Base-by-base conservation (phyloP, 2,329 filamentous ascomycete species). In the Pseudopyricularia javanii region DNA sequence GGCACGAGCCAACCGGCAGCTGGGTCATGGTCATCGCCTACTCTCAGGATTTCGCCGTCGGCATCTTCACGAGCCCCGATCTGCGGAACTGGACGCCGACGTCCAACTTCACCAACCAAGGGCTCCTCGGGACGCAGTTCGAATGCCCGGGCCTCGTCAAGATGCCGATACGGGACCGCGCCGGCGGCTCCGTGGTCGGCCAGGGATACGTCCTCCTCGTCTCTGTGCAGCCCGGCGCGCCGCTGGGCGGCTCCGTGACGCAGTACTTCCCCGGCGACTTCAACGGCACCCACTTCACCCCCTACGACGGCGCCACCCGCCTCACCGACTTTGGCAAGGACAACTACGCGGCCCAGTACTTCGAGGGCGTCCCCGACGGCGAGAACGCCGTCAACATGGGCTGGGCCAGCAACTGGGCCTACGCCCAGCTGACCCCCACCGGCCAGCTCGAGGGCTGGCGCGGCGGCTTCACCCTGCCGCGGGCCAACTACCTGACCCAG, bases 81-180 rank as follows among this genome's bases (percentile, higher is more conserved):
- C 66, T 85, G 7, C 78, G 71, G 47, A 64, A 72, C 7, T 86
- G 82, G 82, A 76, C 70, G 34, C 70, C 72, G 40, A 72, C 70
- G 11, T 77, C 76, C 54, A 83, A 83, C 61, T 82, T 83, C 60
- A 73, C 75, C 3, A 65, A 72, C 54, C 64, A 72, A 47, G 76
- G 74, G 15, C 66, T 79, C 2, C 69, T 75, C 3, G 80, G 74
- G 5, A 59, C 73, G 1, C 77, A 82, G 59, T 83, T 80, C 59
- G 82, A 85, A 62, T 84, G 80, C 51, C 81, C 82, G 0, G 84
- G 83, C 57, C 62, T 85, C 35, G 71, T 84, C 1, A 66, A 71
- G 32, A 73, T 85, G 53, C 77, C 76, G 0, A 69, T 80, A 4
- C 58, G 60, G 6, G 59, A 61, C 50, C 52, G 51, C 17, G 53